Percentiles rank a stretch among this genome's conserved stretches.
Conservation (phyloP, 2,329 filamentous ascomycete species). For the Colletotrichum orchidophilum region DNA sequence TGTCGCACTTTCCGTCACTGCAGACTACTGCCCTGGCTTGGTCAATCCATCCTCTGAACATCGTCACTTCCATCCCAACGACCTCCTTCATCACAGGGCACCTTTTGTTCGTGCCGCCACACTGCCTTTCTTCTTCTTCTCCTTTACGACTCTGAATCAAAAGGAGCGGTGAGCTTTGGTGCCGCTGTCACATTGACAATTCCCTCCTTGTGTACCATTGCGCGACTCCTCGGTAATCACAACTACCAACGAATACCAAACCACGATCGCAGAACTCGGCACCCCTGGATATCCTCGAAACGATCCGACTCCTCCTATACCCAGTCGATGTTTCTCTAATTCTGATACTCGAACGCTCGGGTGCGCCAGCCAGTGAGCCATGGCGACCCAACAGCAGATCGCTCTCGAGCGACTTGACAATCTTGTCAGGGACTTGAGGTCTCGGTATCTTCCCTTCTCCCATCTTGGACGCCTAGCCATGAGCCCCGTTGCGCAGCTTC, state of each 20-base stretch:
- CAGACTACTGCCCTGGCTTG: slow-evolving; percentile 13
- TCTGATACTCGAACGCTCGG: slow-evolving; percentile 24
- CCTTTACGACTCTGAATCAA: neutral
- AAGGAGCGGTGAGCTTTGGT: neutral
- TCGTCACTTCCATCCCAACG: slow-evolving; percentile 11
- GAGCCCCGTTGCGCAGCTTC: neutral
- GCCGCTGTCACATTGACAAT: neutral
- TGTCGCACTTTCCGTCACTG: slow-evolving; percentile 34
- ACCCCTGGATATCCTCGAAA: neutral
- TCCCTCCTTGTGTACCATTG: neutral
- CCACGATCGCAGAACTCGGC: neutral
- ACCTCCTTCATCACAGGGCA: neutral
- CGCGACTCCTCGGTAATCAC: neutral
- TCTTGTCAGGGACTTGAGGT: slow-evolving; percentile 64
- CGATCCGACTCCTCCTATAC: neutral
- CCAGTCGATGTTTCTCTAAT: slow-evolving; percentile 28
- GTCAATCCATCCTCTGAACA: slow-evolving; percentile 16
- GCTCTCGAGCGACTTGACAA: slow-evolving; percentile 65
- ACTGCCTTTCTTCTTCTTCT: neutral
- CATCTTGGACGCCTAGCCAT: neutral
- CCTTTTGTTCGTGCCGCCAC: neutral
- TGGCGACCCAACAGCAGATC: slow-evolving; percentile 58
- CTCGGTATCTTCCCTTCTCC: slow-evolving; percentile 52
- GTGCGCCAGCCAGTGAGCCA: slow-evolving; percentile 40
- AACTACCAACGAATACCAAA: neutral